Conservation (phyloP, 73 alveolate species). For the Paramecium primaurelia region DNA sequence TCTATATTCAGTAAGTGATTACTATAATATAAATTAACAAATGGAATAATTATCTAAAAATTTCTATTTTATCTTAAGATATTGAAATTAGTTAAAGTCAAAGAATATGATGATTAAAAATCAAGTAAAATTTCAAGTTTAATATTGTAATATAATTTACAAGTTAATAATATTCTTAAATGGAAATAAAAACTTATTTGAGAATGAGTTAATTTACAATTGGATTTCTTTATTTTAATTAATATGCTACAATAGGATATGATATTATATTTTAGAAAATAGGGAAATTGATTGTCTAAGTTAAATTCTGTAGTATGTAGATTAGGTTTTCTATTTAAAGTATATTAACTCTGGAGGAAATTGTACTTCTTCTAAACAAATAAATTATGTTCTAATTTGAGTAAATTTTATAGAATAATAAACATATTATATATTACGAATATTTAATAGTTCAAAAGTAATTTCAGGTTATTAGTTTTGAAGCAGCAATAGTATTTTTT, state of each 20-base stretch:
- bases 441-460: neutral
- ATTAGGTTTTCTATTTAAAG: too few species aligned
- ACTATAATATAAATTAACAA: too few species aligned
- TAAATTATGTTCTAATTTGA: neutral
- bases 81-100: neutral
- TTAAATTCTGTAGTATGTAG: neutral
- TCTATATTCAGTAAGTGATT: too few species aligned
- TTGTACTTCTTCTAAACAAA: neutral
- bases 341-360: neutral
- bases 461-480: neutral
- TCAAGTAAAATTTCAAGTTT: neutral
- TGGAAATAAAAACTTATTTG: too few species aligned
- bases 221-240: neutral
- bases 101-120: neutral
- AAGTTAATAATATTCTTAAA: neutral
- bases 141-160: neutral
- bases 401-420: neutral
- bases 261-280: neutral
- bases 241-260: neutral
- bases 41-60: too few species aligned
- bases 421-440: neutral
- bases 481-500: neutral
- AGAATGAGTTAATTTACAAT: neutral
- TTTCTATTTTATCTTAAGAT: too few species aligned
- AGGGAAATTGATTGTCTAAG: neutral